Conservation (phyloP, 2,329 filamentous ascomycete species). For the Calonectria fujianensis region DNA sequence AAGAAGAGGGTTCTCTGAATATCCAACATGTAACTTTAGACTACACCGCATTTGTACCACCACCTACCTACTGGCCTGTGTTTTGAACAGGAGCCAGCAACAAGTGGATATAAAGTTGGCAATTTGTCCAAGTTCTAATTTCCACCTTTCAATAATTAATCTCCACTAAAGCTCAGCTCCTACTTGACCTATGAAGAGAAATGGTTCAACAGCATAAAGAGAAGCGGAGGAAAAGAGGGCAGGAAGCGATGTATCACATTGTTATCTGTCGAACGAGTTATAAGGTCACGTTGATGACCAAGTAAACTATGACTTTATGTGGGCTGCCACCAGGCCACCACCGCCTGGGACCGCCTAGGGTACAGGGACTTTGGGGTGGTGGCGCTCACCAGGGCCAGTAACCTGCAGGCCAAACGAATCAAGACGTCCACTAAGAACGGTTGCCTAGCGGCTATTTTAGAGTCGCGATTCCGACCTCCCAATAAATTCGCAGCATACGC, state of each 20-base stretch:
- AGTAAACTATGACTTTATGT: neutral
- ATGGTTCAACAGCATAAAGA: neutral
- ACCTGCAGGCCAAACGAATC: slow-evolving; percentile 21
- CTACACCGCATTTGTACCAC: slow-evolving; percentile 8
- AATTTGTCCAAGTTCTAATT: slow-evolving; percentile 1
- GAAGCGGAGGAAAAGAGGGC: neutral
- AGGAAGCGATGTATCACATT: neutral
- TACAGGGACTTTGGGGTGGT: neutral
- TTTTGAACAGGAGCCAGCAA: neutral
- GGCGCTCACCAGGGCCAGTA: slow-evolving; percentile 3
- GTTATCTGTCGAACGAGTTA: neutral
- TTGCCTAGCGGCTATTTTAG: slow-evolving; percentile 14
- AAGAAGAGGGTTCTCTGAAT: slow-evolving; percentile 3
- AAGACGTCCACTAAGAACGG: neutral
- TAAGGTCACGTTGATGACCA: neutral
- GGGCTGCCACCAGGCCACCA: neutral
- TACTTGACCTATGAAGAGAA: neutral
- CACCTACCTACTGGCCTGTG: neutral
- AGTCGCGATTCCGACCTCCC: slow-evolving; percentile 4
- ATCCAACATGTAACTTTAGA: slow-evolving; percentile 23
- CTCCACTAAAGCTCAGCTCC: slow-evolving; percentile 1
- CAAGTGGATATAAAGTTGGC: slow-evolving; percentile 1
- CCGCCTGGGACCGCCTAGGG: neutral
- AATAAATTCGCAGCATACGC: neutral
- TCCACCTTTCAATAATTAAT: slow-evolving; percentile 8